phyloP scores from a whole-genome alignment of 176 grass and related monocot genomes.

The Aegilops sharonensis region DNA sequence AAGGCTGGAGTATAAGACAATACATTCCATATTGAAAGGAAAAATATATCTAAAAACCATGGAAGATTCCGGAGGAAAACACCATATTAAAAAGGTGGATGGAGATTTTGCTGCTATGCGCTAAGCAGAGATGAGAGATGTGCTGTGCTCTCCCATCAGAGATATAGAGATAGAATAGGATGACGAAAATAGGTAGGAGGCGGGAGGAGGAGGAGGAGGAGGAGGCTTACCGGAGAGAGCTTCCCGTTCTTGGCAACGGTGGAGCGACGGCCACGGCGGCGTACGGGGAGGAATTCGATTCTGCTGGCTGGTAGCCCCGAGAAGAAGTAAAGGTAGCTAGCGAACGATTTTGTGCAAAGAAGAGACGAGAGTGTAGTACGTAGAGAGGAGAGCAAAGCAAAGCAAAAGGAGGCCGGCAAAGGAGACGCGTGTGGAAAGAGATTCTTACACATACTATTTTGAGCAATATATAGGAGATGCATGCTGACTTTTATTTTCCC shows the following conservation, averaged over 20 bases:
- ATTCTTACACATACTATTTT: neutral
- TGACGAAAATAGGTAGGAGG: neutral
- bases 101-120: neutral
- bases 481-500: no score
- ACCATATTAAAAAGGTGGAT: neutral
- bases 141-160: neutral
- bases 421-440: neutral
- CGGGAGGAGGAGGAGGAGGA: neutral
- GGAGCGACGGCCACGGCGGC: neutral
- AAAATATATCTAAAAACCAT: neutral
- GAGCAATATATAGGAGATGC: no score
- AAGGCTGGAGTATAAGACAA: neutral
- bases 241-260: neutral
- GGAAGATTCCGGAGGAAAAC: neutral
- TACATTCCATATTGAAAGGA: neutral
- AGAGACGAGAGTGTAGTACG: neutral
- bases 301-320: conserved; percentile 10
- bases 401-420: neutral
- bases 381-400: neutral
- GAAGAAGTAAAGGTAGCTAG: conserved; percentile 9
- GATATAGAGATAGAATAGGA: neutral
- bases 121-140: no score
- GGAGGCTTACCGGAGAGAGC: neutral
- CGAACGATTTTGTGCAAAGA: neutral
- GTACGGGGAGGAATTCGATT: conserved; percentile 1